Conservation (phyloP, 306 rosid genomes). For the Morella rubra region DNA sequence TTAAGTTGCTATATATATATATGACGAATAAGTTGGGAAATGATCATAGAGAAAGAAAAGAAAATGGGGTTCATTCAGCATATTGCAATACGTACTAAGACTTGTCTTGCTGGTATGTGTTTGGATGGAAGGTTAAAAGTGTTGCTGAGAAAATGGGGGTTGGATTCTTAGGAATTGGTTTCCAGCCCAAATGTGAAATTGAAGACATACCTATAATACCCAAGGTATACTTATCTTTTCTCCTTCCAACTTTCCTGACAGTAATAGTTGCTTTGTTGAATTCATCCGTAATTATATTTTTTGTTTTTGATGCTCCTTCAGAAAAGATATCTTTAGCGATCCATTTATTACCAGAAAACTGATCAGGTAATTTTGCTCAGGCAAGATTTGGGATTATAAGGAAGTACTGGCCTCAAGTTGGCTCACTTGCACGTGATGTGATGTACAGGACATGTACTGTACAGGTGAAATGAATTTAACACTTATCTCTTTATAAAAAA, state of each 20-base stretch:
- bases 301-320: too few relatives aligned
- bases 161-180: conserved; percentile 95
- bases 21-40: too few relatives aligned
- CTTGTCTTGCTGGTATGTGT: too few relatives aligned
- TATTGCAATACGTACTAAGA: too few relatives aligned
- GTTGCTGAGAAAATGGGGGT: conserved; percentile 97
- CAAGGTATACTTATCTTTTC: conserved; percentile 53
- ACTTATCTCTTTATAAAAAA: background rate
- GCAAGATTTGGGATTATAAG: conserved; percentile 91
- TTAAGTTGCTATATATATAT: too few relatives aligned
- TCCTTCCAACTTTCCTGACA: background rate
- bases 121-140: conserved; percentile 67
- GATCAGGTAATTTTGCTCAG: conserved; percentile 47
- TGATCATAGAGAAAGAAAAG: too few relatives aligned
- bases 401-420: conserved; percentile 97
- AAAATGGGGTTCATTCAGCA: too few relatives aligned
- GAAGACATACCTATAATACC: conserved; percentile 95
- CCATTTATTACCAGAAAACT: conserved; percentile 26
- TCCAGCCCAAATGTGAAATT: conserved; percentile 90
- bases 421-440: conserved; percentile 96
- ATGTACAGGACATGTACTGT: conserved; percentile 99
- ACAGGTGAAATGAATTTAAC: conserved; percentile 58
- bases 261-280: too few relatives aligned
- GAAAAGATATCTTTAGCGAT: too few relatives aligned
- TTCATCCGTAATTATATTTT: too few relatives aligned